Evolutionary conservation across 208 protist species (phyloP), one percentile per base, ranked within the genome.

Genomic region (Herpetomonas tarakana): DNA sequence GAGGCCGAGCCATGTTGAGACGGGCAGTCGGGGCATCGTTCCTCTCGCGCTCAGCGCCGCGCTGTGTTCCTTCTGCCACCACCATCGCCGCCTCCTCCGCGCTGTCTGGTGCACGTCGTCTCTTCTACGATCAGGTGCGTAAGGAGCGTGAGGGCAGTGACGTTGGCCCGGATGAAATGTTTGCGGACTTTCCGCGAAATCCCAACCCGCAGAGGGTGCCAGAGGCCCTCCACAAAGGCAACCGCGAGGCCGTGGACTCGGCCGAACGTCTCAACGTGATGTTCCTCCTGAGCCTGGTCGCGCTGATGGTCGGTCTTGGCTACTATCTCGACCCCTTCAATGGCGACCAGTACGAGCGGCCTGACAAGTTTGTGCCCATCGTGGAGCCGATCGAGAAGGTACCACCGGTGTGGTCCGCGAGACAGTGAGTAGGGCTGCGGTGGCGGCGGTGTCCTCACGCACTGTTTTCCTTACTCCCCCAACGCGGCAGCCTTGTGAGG

Each of bases 91-190:
- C n/a, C n/a, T n/a, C n/a, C n/a, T n/a, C n/a, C n/a, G n/a, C n/a
- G n/a, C n/a, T n/a, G n/a, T n/a, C n/a, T n/a, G n/a, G n/a, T n/a
- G n/a, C n/a, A n/a, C n/a, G n/a, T n/a, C n/a, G n/a, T n/a, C n/a
- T 26, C 26, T 92, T 83, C 51, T 92, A 92, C 60, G 81, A 88
- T 26, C 82, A 84, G 52, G 68, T 92, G 26, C 64, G 74, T 18
- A 29, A 84, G 52, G 62, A 82, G 38, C 61, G 76, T 12, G 78
- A 88, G 18, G 52, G 61, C 11, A 85, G 78, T 45, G 78, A 88
- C 25, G 68, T 69, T 4, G 75, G 78, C 3, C 69, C 78, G 0
- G 70, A 66, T 3, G 57, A 59, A 14, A 85, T 92, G 74, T 92
- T 88, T 55, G 38, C 64, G 11, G 80, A 85, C 29, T 88, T 92